Conservation (phyloP, 805 yeast species). For the Komagataella pastoris region DNA sequence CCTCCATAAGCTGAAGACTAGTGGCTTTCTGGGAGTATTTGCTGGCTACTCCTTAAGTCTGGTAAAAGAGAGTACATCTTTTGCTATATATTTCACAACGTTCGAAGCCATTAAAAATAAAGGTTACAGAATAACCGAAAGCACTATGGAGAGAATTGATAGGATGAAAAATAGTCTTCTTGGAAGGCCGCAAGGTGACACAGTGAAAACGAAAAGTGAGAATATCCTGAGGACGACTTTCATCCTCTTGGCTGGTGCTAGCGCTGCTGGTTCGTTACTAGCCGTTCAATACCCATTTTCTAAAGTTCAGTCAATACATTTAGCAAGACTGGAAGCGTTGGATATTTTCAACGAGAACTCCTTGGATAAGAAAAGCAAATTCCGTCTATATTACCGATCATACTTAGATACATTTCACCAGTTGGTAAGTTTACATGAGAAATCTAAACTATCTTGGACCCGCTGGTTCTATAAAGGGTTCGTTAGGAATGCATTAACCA, state of each 20-base stretch:
- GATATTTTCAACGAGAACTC: constrained; percentile 40
- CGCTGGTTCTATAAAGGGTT: constrained; percentile 74
- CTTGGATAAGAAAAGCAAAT: constrained; percentile 13
- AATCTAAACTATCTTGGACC: constrained; percentile 42
- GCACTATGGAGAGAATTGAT: constrained; percentile 26
- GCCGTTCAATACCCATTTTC: constrained; percentile 74
- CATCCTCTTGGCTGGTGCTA: constrained; percentile 73
- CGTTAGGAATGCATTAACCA: constrained; percentile 51
- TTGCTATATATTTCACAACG: constrained; percentile 71
- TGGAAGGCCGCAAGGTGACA: constrained; percentile 2
- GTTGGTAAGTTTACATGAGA: constrained; percentile 35
- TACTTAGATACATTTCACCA: constrained; percentile 66
- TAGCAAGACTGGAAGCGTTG: constrained; percentile 66
- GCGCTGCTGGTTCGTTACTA: constrained; percentile 69
- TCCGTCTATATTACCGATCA: constrained; percentile 54
- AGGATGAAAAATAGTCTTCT: constrained; percentile 19
- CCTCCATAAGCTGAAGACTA: constrained; percentile 45
- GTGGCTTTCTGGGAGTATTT: constrained; percentile 76
- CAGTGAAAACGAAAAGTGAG: background rate
- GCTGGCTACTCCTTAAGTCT: constrained; percentile 79
- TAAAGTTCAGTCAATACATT: constrained; percentile 68
- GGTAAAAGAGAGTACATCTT: constrained; percentile 69
- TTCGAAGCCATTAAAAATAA: constrained; percentile 72
- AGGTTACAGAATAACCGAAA: constrained; percentile 34
- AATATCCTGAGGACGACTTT: constrained; percentile 36